These are phyloP conservation scores for Neonectria sp. DNA, from an alignment of 2,329 filamentous ascomycete species.

Conservation along the genomic window DNA sequence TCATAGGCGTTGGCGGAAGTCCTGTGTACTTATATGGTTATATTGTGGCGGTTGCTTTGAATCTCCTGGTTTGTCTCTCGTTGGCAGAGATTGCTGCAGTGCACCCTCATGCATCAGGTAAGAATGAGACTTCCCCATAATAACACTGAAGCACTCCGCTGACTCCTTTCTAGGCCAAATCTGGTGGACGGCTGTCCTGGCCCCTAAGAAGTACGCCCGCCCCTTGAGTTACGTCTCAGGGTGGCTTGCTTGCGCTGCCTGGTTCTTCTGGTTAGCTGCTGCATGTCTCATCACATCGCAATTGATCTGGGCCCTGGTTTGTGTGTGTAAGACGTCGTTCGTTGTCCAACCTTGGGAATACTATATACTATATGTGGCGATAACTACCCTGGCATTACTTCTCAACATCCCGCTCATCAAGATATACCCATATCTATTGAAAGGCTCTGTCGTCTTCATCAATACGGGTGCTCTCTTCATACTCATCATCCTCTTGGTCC, in stretches of 20 bases:
- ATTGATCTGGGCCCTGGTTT: no score
- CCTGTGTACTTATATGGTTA: background rate
- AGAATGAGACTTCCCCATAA: background rate
- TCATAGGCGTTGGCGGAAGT: background rate
- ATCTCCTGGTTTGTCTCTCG: background rate
- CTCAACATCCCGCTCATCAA: background rate
- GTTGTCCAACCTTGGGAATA: background rate
- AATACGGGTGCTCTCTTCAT: background rate
- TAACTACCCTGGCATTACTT: background rate
- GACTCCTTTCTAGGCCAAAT: background rate
- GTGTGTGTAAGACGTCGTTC: background rate
- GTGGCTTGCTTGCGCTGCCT: no score
- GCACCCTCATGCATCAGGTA: background rate
- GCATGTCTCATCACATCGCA: no score
- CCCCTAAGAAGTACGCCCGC: no score
- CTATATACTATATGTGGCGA: background rate
- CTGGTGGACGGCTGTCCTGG: no score
- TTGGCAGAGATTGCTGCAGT: background rate
- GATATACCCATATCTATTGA: background rate
- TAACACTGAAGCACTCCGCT: background rate
- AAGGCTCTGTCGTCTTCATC: background rate
- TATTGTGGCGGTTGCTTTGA: background rate
- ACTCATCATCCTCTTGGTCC: background rate
- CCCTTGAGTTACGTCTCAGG: no score
- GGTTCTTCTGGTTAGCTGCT: no score